Evolutionary conservation across 2,329 filamentous ascomycete species (phyloP).

Genomic region (Calcarisporium arbuscula): DNA sequence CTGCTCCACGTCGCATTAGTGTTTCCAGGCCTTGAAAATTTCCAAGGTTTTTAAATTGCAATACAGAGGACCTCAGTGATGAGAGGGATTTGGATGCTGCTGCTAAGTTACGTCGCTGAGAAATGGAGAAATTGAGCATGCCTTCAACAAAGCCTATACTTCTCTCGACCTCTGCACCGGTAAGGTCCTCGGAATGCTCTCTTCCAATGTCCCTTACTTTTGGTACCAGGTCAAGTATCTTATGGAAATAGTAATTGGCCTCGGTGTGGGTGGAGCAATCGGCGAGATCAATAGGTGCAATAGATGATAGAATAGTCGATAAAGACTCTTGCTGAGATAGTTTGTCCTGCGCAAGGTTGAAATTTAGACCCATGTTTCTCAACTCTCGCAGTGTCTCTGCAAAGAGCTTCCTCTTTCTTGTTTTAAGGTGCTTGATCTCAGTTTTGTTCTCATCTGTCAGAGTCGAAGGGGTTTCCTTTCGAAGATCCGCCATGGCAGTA

Average conservation of each 20-base stretch:
- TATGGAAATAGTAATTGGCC: conserved; percentile 71
- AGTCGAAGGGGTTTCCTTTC: conserved; percentile 74
- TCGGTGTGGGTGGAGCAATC: conserved; percentile 18
- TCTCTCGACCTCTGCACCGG: conserved; percentile 68
- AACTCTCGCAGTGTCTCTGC: conserved; percentile 80
- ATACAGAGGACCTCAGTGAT: conserved; percentile 31
- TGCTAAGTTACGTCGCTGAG: conserved; percentile 50
- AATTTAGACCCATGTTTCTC: conserved; percentile 82
- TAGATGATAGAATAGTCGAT: conserved; percentile 60
- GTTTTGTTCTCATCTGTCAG: conserved; percentile 84
- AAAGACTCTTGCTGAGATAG: conserved; percentile 68
- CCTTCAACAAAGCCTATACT: conserved; percentile 85
- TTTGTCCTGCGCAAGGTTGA: conserved; percentile 69
- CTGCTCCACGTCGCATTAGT: conserved; percentile 12
- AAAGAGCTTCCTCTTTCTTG: conserved; percentile 81
- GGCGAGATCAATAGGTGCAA: conserved; percentile 32
- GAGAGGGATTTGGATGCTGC: conserved; percentile 29
- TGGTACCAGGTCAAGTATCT: conserved; percentile 67
- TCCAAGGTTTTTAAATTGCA: conserved; percentile 29
- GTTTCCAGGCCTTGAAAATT: conserved; percentile 16
- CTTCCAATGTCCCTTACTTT: conserved; percentile 59
- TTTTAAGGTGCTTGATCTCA: conserved; percentile 80
- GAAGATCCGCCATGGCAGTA: conserved; percentile 63
- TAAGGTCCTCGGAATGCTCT: conserved; percentile 81
- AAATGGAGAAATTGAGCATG: conserved; percentile 59